phyloP scores from a whole-genome alignment of 441 rosid species.

The Croton laevigatus region DNA sequence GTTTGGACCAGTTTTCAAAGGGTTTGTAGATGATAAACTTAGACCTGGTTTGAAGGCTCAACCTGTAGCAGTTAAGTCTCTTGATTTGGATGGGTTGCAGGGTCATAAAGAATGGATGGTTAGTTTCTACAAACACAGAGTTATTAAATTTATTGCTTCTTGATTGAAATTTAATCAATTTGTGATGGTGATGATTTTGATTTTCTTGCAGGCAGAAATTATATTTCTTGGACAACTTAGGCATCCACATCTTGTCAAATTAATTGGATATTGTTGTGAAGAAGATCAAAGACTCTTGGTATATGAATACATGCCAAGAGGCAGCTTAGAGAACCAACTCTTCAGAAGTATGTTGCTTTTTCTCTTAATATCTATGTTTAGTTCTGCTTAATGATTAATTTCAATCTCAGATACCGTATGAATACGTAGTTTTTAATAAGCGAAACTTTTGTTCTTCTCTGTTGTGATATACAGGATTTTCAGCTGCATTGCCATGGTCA shows the following conservation, averaged over 20 bases:
- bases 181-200: background rate
- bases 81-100: conserved; percentile 70
- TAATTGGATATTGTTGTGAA: conserved; percentile 76
- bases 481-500: conserved; percentile 62
- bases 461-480: conserved; percentile 43
- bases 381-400: background rate
- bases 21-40: conserved; percentile 61
- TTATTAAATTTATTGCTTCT: background rate
- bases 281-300: conserved; percentile 68
- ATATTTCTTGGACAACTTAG: conserved; percentile 75
- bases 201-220: conserved; percentile 58
- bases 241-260: conserved; percentile 67
- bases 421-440: too few species aligned
- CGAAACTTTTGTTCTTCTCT: too few species aligned
- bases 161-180: background rate
- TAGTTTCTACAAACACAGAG: background rate
- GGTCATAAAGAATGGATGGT: conserved; percentile 95
- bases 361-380: background rate
- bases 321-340: conserved; percentile 81
- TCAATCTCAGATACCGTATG: background rate
- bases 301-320: conserved; percentile 75
- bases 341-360: conserved; percentile 50
- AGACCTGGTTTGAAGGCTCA: conserved; percentile 62
- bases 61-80: conserved; percentile 76
- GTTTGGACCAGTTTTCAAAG: conserved; percentile 82